A percentile compares a stretch with the other conserved stretches of the same genome.
Evolutionary conservation across 139 green algal species (phyloP).

Genomic region (Asterochloris erici): DNA sequence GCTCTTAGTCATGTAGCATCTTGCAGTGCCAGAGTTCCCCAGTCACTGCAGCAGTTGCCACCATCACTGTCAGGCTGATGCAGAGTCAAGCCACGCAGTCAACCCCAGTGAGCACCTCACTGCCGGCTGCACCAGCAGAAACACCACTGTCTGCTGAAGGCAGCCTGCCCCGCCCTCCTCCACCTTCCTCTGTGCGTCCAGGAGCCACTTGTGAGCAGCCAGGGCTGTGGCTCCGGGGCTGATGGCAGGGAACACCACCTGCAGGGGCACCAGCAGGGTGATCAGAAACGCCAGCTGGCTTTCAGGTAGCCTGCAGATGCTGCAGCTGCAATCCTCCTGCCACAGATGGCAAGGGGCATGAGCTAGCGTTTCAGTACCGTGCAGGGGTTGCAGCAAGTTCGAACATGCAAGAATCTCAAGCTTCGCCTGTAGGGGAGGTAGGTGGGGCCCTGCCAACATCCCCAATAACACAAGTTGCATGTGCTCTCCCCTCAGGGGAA

Average conservation of each 20-base stretch:
- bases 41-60: neutral
- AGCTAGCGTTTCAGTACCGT: no score
- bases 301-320: neutral
- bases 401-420: no score
- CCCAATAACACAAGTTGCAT: no score
- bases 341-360: neutral
- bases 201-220: constrained; percentile 13
- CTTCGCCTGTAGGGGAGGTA: no score
- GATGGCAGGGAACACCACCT: constrained; percentile 2
- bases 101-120: neutral
- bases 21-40: neutral
- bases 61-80: neutral
- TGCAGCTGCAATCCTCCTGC: neutral
- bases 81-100: neutral
- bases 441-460: no score
- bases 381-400: no score
- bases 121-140: neutral
- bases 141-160: neutral
- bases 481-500: no score
- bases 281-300: neutral
- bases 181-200: neutral
- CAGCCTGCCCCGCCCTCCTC: neutral
- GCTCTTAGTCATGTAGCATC: neutral
- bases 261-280: neutral
- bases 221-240: neutral